phyloP scores from a whole-genome alignment of 1,139 yeast genomes.

The Candida neerlandica region DNA sequence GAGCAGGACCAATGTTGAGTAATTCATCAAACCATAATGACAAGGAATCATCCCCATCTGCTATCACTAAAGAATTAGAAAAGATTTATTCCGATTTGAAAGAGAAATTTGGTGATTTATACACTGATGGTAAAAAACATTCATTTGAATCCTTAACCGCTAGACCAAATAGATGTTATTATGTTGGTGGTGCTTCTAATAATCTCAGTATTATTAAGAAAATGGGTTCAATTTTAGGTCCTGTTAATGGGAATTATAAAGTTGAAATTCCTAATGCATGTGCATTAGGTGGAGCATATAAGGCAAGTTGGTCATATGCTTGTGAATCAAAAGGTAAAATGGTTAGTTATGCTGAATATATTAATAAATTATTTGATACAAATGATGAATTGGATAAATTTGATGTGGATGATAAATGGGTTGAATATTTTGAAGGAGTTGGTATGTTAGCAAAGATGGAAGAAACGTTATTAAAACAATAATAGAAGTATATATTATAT shows the following conservation, averaged over 20 bases:
- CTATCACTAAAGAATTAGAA: constrained; percentile 17
- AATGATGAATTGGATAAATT: constrained; percentile 47
- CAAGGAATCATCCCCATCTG: not conserved
- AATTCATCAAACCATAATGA: constrained; percentile 15
- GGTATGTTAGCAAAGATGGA: constrained; percentile 56
- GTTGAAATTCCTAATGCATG: constrained; percentile 88
- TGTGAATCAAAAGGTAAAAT: constrained; percentile 40
- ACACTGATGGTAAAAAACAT: constrained; percentile 55
- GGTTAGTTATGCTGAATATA: constrained; percentile 46
- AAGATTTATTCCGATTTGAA: constrained; percentile 28
- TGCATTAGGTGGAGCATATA: constrained; percentile 92
- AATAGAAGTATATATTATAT: not conserved
- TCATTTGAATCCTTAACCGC: constrained; percentile 44
- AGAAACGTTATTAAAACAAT: constrained; percentile 21
- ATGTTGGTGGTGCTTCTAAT: constrained; percentile 87
- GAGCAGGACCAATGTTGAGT: constrained; percentile 72
- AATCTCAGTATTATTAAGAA: constrained; percentile 67
- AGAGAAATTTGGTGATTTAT: constrained; percentile 42
- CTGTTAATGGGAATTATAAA: constrained; percentile 62
- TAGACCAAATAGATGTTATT: constrained; percentile 71
- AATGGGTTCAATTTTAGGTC: constrained; percentile 72
- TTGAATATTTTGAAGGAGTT: constrained; percentile 50
- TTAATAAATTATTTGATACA: constrained; percentile 46
- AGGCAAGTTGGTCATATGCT: constrained; percentile 71
- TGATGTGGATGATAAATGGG: constrained; percentile 47